Conservation (phyloP, 495 filamentous ascomycete species). For the Hypoxylon perforatum region DNA sequence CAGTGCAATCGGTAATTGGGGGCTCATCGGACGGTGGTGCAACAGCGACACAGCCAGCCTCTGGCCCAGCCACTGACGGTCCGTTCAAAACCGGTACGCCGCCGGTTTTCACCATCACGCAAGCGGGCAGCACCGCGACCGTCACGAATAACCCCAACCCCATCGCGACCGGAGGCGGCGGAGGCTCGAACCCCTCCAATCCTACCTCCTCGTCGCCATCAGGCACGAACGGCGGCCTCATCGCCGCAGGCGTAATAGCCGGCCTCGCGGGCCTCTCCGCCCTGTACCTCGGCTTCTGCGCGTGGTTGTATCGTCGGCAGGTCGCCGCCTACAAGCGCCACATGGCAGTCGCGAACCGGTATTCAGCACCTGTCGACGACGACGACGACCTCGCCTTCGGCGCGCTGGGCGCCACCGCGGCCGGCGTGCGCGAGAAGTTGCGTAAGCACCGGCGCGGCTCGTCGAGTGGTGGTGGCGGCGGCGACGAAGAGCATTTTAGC, state of each 20-base stretch:
- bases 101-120: constrained; percentile 72
- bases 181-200: constrained; percentile 20
- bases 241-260: constrained; percentile 72
- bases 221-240: constrained; percentile 66
- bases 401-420: constrained; percentile 10
- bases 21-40: constrained; percentile 70
- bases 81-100: constrained; percentile 74
- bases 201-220: constrained; percentile 7
- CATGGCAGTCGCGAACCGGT: constrained; percentile 64
- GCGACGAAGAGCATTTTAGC: constrained; percentile 45
- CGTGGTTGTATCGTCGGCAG: constrained; percentile 74
- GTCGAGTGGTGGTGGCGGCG: constrained; percentile 35
- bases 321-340: constrained; percentile 70
- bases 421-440: constrained; percentile 43
- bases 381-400: constrained; percentile 9
- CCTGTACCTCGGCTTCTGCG: constrained; percentile 75
- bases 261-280: constrained; percentile 68
- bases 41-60: constrained; percentile 72
- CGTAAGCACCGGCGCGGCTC: constrained; percentile 36
- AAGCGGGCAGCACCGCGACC: constrained; percentile 67
- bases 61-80: constrained; percentile 69
- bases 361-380: constrained; percentile 38
- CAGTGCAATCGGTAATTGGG: constrained; percentile 71
- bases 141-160: constrained; percentile 49
- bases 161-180: constrained; percentile 14